These are phyloP conservation scores for Neurospora sp. DNA, from an alignment of 495 filamentous ascomycete genomes.

Conservation along the genomic window DNA sequence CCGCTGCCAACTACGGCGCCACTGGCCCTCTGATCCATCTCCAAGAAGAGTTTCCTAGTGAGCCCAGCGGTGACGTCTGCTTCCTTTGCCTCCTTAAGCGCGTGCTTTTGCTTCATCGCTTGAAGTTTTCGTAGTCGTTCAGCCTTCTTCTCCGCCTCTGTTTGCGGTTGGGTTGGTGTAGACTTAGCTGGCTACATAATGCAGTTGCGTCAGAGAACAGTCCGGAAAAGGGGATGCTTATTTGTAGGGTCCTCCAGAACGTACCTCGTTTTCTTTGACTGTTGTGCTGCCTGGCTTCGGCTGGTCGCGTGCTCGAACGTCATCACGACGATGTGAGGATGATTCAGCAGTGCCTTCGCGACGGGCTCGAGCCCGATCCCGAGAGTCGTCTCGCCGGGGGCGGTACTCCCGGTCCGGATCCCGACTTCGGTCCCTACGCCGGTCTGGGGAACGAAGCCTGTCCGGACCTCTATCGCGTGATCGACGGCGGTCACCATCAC, in stretches of 20 bases:
- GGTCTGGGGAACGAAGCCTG: conserved; percentile 26
- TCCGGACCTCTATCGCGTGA: conserved; percentile 55
- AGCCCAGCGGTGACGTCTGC: conserved; percentile 54
- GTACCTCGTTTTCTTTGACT: conserved; percentile 43
- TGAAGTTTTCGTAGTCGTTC: conserved; percentile 76
- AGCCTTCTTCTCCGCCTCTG: conserved; percentile 76
- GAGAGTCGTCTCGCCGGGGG: conserved; percentile 69
- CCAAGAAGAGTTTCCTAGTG: conserved; percentile 57
- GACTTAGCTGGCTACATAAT: conserved; percentile 35
- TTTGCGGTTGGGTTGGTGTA: conserved; percentile 43
- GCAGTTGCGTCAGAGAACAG: conserved; percentile 8
- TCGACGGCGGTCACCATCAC: conserved; percentile 37
- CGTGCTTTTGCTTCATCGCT: conserved; percentile 87
- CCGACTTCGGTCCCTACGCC: conserved; percentile 41
- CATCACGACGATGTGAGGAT: conserved; percentile 55
- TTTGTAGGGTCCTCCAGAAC: conserved; percentile 7
- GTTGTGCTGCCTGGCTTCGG: conserved; percentile 33
- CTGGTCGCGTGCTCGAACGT: conserved; percentile 45
- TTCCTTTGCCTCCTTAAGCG: conserved; percentile 67
- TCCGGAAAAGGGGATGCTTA: neutral
- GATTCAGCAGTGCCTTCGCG: conserved; percentile 72
- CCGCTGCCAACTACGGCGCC: conserved; percentile 27
- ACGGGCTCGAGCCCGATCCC: conserved; percentile 57
- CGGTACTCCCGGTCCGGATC: conserved; percentile 58
- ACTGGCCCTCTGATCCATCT: conserved; percentile 64